Conservation (phyloP, 495 filamentous ascomycete genomes). For the Astrocystis sublimbata region DNA sequence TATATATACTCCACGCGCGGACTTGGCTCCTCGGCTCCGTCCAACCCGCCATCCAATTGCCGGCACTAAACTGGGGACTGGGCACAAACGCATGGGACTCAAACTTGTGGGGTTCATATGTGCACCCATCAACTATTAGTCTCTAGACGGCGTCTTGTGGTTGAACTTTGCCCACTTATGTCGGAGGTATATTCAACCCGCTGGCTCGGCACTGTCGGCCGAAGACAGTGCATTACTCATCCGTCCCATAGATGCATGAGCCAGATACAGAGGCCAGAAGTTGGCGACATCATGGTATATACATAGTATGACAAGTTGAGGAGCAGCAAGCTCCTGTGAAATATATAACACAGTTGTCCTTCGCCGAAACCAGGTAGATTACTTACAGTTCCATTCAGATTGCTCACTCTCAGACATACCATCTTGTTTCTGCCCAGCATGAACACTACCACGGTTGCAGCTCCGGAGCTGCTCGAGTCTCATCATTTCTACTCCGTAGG, state of each 20-base stretch:
- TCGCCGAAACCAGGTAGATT: no score
- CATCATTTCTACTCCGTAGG: conserved; percentile 1
- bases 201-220: conserved; percentile 1
- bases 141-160: background rate
- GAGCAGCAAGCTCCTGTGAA: no score
- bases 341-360: background rate
- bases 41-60: background rate
- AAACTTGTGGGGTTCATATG: background rate
- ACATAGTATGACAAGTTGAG: no score
- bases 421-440: background rate
- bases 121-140: background rate
- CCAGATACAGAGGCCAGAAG: background rate
- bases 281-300: background rate
- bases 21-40: no score
- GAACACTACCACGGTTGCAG: background rate
- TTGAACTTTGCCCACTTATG: background rate
- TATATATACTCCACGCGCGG: no score
- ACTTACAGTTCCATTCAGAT: background rate
- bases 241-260: background rate
- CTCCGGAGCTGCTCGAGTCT: background rate
- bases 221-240: background rate
- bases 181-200: background rate
- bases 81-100: background rate
- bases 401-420: background rate
- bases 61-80: background rate